Base-by-base conservation (phyloP, 371 early-diverging fungal species). In the Mortierella sp. region DNA sequence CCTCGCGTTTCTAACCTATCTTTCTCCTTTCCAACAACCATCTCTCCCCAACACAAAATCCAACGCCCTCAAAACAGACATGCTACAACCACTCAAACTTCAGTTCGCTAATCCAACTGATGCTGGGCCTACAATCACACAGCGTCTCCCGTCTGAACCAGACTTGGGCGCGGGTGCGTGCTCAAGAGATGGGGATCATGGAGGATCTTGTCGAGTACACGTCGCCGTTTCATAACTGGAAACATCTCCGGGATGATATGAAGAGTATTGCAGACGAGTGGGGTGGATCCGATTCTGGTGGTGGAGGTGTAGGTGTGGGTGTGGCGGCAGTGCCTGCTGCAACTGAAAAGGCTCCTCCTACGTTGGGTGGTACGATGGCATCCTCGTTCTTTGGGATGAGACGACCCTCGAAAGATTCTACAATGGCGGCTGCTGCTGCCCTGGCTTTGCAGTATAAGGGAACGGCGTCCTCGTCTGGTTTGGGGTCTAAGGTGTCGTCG, bases 61-160 rank as follows among this genome's bases (percentile, higher is more conserved):
- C 10, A n/a, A n/a, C 1, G 21, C 55, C 6, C n/a, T 32, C 44
- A 11, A 55, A 27, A 14, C 58, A 94, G 93, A 93, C 93, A 84
- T 95, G 94, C 75, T 91, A 91, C 71, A 76, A 89, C 46, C 91
- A 92, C 80, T 91, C 91, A 81, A 95, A 95, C 74, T 95, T 93
- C 81, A 89, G 93, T 3, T 92, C 94, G 0, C 58, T 94, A 12
- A 89, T 92, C 7, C 94, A 93, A 78, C 85, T 95, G 38, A 87
- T 93, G 48, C 82, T 94, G 63, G 94, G 94, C 2, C 78, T 95
- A 16, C 94, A 94, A 68, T 90, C 92, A 1, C 90, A 92, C 3
- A 83, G 90, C 0, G 93, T 95, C 4, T 90, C 90, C 21, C 90
- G 95, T 24, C 83, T 95, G 32, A 84, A 80, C 44, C 90, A 88